phyloP scores from a whole-genome alignment of 2,329 filamentous ascomycete species.

The Pestalotiopsis sp. region DNA sequence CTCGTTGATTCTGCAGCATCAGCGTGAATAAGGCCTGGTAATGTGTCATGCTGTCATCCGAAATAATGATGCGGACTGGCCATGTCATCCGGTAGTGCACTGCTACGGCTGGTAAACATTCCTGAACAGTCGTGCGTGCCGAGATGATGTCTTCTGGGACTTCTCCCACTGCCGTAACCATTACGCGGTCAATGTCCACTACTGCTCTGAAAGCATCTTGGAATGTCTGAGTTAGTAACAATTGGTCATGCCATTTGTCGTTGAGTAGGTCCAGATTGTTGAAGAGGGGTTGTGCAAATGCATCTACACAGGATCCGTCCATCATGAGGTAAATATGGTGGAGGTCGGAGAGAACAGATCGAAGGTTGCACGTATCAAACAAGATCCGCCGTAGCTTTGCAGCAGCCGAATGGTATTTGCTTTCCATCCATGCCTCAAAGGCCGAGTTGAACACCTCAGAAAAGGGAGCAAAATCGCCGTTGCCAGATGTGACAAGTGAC shows the following conservation, averaged over 20 bases:
- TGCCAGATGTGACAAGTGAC: conserved; percentile 50
- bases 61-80: conserved; percentile 73
- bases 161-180: conserved; percentile 53
- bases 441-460: conserved; percentile 72
- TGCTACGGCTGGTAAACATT: conserved; percentile 63
- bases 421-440: conserved; percentile 77
- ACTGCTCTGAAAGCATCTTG: conserved; percentile 68
- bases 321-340: conserved; percentile 76
- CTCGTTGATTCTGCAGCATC: conserved; percentile 76
- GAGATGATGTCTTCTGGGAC: conserved; percentile 45
- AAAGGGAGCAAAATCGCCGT: conserved; percentile 64
- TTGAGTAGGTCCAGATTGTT: conserved; percentile 68
- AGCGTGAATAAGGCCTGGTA: conserved; percentile 78
- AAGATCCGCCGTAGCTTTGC: conserved; percentile 67
- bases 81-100: conserved; percentile 70
- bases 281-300: conserved; percentile 72
- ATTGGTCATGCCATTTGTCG: conserved; percentile 76
- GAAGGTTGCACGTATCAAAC: conserved; percentile 70
- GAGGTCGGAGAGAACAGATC: conserved; percentile 65
- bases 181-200: conserved; percentile 64
- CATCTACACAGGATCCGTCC: conserved; percentile 69
- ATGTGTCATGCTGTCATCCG: conserved; percentile 60
- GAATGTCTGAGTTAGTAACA: conserved; percentile 76
- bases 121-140: conserved; percentile 60
- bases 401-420: conserved; percentile 72